A percentile compares a stretch with the other conserved stretches of the same genome.
These are phyloP conservation scores for Porogramme epimiltina DNA, from an alignment of 1,284 basidiomycete genomes.

Conservation along the genomic window DNA sequence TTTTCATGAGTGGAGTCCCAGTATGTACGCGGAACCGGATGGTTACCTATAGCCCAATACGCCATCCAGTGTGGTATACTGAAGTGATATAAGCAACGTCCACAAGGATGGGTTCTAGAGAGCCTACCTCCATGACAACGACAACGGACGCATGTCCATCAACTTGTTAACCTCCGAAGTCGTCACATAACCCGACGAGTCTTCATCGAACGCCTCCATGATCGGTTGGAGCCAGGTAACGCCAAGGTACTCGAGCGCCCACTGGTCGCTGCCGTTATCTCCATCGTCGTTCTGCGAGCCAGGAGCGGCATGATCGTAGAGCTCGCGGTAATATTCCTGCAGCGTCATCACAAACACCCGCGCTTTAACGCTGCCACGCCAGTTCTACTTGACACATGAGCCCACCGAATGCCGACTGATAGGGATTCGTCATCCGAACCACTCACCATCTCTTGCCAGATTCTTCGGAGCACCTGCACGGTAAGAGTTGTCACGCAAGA, in stretches of 20 bases:
- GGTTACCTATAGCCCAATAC: conserved; percentile 18
- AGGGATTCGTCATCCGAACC: no score
- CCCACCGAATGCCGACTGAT: neutral
- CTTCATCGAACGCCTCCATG: conserved; percentile 35
- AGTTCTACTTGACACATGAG: conserved; percentile 5
- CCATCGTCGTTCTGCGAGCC: neutral
- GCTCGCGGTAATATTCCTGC: conserved; percentile 31
- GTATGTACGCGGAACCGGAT: neutral
- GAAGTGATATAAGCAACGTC: neutral
- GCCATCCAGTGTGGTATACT: conserved; percentile 21
- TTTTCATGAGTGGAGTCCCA: no score
- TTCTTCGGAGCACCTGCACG: conserved; percentile 21
- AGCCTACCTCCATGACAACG: conserved; percentile 15
- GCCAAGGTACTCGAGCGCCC: conserved; percentile 24
- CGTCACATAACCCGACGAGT: conserved; percentile 34
- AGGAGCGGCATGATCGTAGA: conserved; percentile 1
- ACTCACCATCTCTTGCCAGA: conserved; percentile 35
- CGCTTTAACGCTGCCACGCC: conserved; percentile 17
- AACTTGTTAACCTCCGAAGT: conserved; percentile 29
- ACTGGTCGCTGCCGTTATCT: conserved; percentile 14
- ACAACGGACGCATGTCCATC: conserved; percentile 10
- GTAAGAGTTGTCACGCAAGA: conserved; percentile 8
- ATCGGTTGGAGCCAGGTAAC: conserved; percentile 22
- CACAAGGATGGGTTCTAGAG: neutral
- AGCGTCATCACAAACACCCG: conserved; percentile 20